These are phyloP conservation scores for Fraxinus sp. DNA, from an alignment of 305 asterid species.

Conservation along the genomic window DNA sequence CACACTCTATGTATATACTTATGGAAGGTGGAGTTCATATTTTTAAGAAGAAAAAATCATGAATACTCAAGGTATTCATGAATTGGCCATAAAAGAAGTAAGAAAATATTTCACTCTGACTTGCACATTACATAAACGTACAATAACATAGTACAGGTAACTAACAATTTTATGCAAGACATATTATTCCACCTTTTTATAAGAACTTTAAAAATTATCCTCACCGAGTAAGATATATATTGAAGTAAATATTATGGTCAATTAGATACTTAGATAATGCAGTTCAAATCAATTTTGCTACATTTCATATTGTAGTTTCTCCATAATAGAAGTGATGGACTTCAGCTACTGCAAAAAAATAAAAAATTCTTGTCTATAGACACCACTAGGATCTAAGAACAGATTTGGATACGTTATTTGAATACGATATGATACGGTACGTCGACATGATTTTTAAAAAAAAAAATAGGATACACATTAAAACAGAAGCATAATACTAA, in stretches of 20 bases:
- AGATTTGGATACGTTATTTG: no score
- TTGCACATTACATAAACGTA: background rate
- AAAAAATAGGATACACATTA: no score
- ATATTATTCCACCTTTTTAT: background rate
- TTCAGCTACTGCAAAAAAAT: no score
- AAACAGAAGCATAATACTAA: no score
- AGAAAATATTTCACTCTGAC: background rate
- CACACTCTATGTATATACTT: background rate
- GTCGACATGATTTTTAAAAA: no score
- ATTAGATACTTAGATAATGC: background rate
- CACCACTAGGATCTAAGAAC: background rate
- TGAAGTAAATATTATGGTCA: background rate
- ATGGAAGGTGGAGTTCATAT: background rate
- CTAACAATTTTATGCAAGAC: background rate
- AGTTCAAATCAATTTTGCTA: background rate
- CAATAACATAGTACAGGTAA: background rate
- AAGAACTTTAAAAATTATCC: background rate
- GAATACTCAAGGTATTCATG: background rate
- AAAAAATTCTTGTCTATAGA: background rate
- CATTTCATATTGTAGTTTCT: background rate
- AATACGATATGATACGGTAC: no score
- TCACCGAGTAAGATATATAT: background rate
- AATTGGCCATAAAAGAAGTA: background rate
- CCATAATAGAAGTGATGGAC: background rate
- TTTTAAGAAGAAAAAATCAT: background rate